These are phyloP conservation scores for Linnemannia hyalina DNA, from an alignment of 192 early-diverging fungal genomes.

Conservation along the genomic window DNA sequence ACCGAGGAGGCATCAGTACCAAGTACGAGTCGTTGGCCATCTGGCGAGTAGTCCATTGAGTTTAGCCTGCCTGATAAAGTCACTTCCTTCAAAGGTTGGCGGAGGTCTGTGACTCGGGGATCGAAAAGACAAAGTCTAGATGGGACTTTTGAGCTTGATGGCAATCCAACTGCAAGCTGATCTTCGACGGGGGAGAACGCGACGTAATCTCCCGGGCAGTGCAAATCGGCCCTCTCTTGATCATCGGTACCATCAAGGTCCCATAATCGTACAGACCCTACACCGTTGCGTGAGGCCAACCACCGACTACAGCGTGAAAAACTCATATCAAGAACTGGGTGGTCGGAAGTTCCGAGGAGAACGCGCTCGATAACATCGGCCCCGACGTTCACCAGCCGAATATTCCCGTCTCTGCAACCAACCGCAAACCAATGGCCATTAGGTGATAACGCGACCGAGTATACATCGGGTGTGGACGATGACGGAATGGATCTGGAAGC, in stretches of 20 bases:
- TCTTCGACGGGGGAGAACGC: background rate
- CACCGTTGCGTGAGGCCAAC: background rate
- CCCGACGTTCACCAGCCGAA: background rate
- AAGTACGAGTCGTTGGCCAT: background rate
- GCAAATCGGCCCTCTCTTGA: background rate
- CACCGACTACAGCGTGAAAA: background rate
- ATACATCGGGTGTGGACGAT: too few species aligned
- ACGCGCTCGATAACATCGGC: background rate
- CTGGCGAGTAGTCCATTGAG: background rate
- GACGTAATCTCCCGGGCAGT: background rate
- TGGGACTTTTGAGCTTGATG: background rate
- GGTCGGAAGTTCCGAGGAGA: background rate
- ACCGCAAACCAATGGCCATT: background rate
- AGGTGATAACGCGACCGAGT: background rate
- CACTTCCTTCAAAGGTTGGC: background rate
- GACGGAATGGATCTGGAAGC: background rate
- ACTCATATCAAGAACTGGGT: background rate
- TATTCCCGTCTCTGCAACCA: background rate
- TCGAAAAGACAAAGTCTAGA: background rate
- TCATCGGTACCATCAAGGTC: background rate
- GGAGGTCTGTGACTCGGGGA: background rate
- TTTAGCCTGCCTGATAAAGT: too few species aligned
- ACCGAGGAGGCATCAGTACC: background rate
- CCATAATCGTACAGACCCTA: background rate
- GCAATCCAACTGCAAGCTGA: background rate